phyloP scores from a whole-genome alignment of 2,329 filamentous ascomycete species.

The Aspergillus thermomutatus region DNA sequence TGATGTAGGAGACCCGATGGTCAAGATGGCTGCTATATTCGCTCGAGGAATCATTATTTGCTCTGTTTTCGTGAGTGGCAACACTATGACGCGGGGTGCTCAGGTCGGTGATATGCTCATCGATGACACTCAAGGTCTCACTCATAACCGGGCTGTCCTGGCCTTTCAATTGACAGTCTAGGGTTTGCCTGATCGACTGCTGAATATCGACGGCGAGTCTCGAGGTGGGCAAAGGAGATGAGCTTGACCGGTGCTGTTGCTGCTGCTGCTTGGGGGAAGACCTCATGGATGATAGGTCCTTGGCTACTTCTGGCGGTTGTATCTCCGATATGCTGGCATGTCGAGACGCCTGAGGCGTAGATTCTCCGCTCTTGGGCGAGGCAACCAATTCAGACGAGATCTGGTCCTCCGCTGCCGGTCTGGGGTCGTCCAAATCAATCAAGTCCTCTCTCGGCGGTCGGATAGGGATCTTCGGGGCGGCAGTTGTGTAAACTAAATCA shows the following conservation, averaged over 20 bases:
- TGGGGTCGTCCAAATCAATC: conserved; percentile 11
- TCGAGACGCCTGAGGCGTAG: conserved; percentile 40
- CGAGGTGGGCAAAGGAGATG: conserved; percentile 34
- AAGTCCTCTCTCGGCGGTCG: conserved; percentile 16
- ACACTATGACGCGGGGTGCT: conserved; percentile 57
- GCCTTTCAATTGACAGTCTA: conserved; percentile 50
- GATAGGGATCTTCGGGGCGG: conserved; percentile 22
- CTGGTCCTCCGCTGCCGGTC: conserved; percentile 12
- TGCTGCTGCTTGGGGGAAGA: conserved; percentile 24
- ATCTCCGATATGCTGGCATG: conserved; percentile 34
- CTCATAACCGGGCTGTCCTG: conserved; percentile 79
- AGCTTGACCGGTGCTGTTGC: conserved; percentile 31
- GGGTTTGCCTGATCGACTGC: conserved; percentile 43
- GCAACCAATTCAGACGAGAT: conserved; percentile 19
- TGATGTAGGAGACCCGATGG: conserved; percentile 82
- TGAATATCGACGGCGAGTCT: conserved; percentile 39
- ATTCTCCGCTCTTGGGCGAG: conserved; percentile 31
- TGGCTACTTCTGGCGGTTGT: conserved; percentile 15
- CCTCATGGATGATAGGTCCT: conserved; percentile 14
- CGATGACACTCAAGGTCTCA: conserved; percentile 91
- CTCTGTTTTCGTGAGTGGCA: conserved; percentile 49
- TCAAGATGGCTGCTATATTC: conserved; percentile 81
- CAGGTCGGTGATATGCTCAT: conserved; percentile 94
- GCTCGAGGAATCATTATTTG: conserved; percentile 74
- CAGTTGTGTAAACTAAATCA: conserved; percentile 24